A percentile compares a stretch with the other conserved stretches of the same genome.
These are phyloP conservation scores for Actinidia polygama DNA, from an alignment of 179 eudicot species.

Conservation along the genomic window DNA sequence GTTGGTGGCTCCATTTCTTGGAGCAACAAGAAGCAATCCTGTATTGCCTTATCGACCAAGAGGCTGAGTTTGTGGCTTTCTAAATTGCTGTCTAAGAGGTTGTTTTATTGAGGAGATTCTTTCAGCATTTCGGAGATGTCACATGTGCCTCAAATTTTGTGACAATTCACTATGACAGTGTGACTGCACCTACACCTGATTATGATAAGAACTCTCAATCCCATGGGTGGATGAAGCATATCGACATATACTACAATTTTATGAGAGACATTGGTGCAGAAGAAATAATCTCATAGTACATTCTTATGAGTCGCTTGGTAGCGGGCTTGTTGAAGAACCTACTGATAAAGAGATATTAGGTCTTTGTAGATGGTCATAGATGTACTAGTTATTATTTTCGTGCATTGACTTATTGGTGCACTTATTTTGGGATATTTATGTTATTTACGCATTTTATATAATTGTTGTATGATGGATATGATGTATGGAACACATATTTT, in stretches of 20 bases:
- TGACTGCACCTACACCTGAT: not conserved
- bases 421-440: no score
- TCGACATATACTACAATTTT: not conserved
- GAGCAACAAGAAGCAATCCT: not conserved
- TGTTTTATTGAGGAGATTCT: not conserved
- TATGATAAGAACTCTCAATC: not conserved
- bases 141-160: not conserved
- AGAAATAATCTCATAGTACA: not conserved
- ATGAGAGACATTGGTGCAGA: not conserved
- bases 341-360: no score
- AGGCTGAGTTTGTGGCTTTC: not conserved
- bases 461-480: no score
- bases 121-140: not conserved
- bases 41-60: not conserved
- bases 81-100: not conserved
- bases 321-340: not conserved
- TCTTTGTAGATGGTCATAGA: no score
- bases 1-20: not conserved
- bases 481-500: no score
- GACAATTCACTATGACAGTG: not conserved
- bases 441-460: no score
- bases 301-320: not conserved
- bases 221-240: not conserved
- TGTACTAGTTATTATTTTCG: no score
- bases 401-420: no score